Percentiles rank a stretch among this genome's conserved stretches.
These are phyloP conservation scores for Mortierella sp. DNA, from an alignment of 371 early-diverging fungal genomes.

Conservation along the genomic window DNA sequence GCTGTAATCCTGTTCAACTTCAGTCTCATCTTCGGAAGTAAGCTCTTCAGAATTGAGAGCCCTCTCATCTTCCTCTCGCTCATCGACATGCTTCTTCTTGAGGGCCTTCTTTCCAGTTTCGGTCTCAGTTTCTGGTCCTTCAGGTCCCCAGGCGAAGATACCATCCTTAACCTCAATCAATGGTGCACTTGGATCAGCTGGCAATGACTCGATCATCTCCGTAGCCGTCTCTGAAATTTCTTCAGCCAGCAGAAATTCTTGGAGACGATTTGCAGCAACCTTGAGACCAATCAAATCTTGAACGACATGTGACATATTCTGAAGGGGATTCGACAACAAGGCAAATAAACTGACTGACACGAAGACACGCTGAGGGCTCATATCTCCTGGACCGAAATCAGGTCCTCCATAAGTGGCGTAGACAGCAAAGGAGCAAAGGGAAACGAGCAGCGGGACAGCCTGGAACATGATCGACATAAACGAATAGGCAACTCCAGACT, in stretches of 20 bases:
- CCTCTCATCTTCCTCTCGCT: slow-evolving; percentile 26
- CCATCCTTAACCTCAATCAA: slow-evolving; percentile 40
- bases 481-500: slow-evolving; percentile 26
- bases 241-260: slow-evolving; percentile 71
- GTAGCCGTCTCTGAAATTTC: slow-evolving; percentile 59
- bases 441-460: slow-evolving; percentile 59
- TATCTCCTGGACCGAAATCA: slow-evolving; percentile 24
- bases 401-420: slow-evolving; percentile 46
- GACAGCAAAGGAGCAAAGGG: slow-evolving; percentile 35
- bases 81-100: slow-evolving; percentile 20
- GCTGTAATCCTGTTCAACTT: slow-evolving; percentile 26
- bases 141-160: slow-evolving; percentile 46
- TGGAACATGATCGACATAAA: slow-evolving; percentile 69
- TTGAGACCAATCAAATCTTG: slow-evolving; percentile 20
- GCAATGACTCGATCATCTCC: slow-evolving; percentile 16
- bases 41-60: slow-evolving; percentile 35
- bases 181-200: slow-evolving; percentile 21
- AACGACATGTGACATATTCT: slow-evolving; percentile 34
- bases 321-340: slow-evolving; percentile 37
- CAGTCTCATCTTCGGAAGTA: slow-evolving; percentile 1
- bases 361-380: slow-evolving; percentile 38
- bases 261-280: slow-evolving; percentile 62
- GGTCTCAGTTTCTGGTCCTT: slow-evolving; percentile 34
- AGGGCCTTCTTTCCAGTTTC: slow-evolving; percentile 19
- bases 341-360: slow-evolving; percentile 39